Evolutionary conservation across 139 green algal species (phyloP), one percentile per base, ranked within the genome.

Genomic region (Haematococcus sp.): DNA sequence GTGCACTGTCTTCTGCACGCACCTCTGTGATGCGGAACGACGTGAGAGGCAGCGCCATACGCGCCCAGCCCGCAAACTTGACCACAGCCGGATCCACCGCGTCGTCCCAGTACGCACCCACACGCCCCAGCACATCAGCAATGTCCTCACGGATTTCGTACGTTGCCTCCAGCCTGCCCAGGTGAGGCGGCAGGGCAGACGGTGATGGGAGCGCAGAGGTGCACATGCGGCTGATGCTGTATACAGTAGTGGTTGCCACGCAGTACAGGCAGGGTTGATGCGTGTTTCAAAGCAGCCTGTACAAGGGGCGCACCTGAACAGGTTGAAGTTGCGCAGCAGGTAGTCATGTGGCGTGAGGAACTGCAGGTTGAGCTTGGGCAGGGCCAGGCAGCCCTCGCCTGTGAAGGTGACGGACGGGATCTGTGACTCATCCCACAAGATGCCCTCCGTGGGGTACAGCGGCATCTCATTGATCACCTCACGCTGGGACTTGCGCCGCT

Each of bases 361-460:
- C 88, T 99, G 96, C 63, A 99, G 88, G 88, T 98, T 99, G 32
- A 99, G 89, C 81, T 98, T 97, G 31, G 95, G 95, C 66, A 99
- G 88, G 23, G 95, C 92, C 40, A 98, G 84, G 40, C 87, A 88
- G 30, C 76, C 70, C 68, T 95, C 88, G 7, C 89, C 93, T 52
- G 76, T 89, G 76, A 86, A 91, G 70, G 83, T 84, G 70, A 81
- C 63, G 16, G 60, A 74, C 19, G 75, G 75, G 46, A 86, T 77
- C 77, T 94, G 81, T 64, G 87, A 87, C 71, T 94, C 88, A 72
- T 98, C 92, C 89, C 91, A 98, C 65, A 99, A 86, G 51, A 98
- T 76, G 27, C 83, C 70, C 80, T 99, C 95, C 27, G 91, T 98
- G 16, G 95, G 95, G 84, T 99, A 99, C 40, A 99, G 87, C 33